Base-by-base conservation (phyloP, 371 early-diverging fungal species). In the Circinella minor region DNA sequence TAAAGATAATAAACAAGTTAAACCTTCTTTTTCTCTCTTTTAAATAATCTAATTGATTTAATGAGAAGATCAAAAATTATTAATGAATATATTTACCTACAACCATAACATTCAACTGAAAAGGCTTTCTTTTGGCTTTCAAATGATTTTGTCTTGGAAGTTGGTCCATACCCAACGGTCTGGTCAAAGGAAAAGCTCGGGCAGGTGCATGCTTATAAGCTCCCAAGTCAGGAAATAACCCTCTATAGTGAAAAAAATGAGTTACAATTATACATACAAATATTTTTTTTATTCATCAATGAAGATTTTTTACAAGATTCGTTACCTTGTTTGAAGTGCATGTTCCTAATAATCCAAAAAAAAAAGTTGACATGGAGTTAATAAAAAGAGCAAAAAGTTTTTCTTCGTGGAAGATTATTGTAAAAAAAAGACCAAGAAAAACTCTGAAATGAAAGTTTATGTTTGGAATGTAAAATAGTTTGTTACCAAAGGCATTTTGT, bases 151-250 rank as follows among this genome's bases (percentile, higher is more conserved):
- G 94, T 36, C 76, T 77, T 6, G 94, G 93, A 18, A 70, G 46
- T 11, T 92, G 78, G 1, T 86, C 88, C 61, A 94, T 88, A 10
- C 93, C 93, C 13, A 94, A 82, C 3, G 85, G 84, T 36, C 80
- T 80, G 17, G 70, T 78, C 9, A 90, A 79, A 1, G 71, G 65
- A 49, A 79, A 73, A 20, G 77, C 77, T 27, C 84, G 71, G 36
- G 88, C 81, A 49, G 81, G 73, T 36, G 92, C 86, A n/a, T 89
- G 84, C 75, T 89, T 91, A 93, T 93, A 94, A 43, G 94, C 92
- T 36, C 94, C 94, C 17, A 89, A 91, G 81, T 92, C 91, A 8
- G 92, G 90, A 72, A 86, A 89, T 51, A 77, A 81, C 9, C 92
- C 90, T 69, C 92, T 74, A 65, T 51, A 27, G 2, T 2, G 27